phyloP scores from a whole-genome alignment of 768 basidiomycete species.

The Lactifluus subvellereus region DNA sequence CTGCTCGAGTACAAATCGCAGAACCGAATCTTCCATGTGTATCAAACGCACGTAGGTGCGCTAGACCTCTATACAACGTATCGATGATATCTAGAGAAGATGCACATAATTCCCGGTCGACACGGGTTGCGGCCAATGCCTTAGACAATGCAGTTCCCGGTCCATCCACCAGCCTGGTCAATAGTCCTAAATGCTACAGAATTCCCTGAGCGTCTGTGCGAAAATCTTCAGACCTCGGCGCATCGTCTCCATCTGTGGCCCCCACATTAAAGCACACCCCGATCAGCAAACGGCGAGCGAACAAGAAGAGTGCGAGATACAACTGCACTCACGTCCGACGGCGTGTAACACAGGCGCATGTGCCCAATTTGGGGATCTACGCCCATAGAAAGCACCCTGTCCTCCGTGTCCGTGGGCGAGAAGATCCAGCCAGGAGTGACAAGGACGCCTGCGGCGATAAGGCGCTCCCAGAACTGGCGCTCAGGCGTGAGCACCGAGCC shows the following conservation, averaged over 20 bases:
- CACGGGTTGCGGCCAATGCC: no score
- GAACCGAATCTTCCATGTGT: neutral
- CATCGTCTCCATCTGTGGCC: slow-evolving; percentile 22
- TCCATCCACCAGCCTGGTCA: neutral
- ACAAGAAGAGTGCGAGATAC: neutral
- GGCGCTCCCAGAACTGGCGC: slow-evolving; percentile 51
- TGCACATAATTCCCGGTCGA: no score
- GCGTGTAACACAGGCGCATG: slow-evolving; percentile 54
- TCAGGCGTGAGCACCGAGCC: slow-evolving; percentile 41
- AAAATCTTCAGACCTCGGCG: slow-evolving; percentile 15
- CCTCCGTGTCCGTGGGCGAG: slow-evolving; percentile 29
- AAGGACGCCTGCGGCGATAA: slow-evolving; percentile 59
- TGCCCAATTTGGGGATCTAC: slow-evolving; percentile 38
- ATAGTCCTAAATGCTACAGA: slow-evolving; percentile 2
- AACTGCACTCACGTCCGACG: slow-evolving; percentile 38
- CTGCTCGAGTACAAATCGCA: neutral
- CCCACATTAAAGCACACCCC: neutral
- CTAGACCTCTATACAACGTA: no score
- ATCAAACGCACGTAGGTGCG: no score
- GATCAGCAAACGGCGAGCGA: neutral
- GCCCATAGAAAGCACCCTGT: neutral
- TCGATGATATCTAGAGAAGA: no score
- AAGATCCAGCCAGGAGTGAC: slow-evolving; percentile 58
- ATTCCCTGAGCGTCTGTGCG: slow-evolving; percentile 14
- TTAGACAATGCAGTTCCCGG: no score